phyloP scores from a whole-genome alignment of 140 eudicot species.

The Anethum foeniculum region DNA sequence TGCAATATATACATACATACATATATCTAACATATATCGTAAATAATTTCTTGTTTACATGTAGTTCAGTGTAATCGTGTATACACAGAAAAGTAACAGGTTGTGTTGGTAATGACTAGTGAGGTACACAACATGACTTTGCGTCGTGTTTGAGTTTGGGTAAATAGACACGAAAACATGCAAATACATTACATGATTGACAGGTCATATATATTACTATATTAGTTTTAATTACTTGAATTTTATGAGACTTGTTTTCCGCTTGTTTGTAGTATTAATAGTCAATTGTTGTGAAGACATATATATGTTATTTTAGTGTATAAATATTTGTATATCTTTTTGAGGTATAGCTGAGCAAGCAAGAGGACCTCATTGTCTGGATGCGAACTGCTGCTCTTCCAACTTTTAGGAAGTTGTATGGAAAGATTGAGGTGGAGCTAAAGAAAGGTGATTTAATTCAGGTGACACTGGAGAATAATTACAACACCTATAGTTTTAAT shows the following conservation, averaged over 20 bases:
- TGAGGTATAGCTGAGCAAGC: conserved; percentile 51
- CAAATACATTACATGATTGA: not conserved
- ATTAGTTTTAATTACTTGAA: not conserved
- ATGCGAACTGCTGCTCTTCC: conserved; percentile 99
- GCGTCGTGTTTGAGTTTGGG: not conserved
- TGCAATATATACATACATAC: not conserved
- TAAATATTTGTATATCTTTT: not conserved
- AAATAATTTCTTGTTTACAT: not conserved
- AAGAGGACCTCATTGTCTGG: conserved; percentile 98
- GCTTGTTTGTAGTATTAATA: not conserved
- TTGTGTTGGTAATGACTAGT: not conserved
- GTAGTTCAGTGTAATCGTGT: not conserved
- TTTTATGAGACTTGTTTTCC: not conserved
- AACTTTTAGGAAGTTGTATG: conserved; percentile 90
- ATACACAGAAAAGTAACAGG: too few species aligned
- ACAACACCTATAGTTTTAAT: conserved; percentile 85
- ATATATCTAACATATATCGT: not conserved
- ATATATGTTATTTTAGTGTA: not conserved
- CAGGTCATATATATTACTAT: not conserved
- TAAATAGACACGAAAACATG: not conserved
- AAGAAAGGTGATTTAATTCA: conserved; percentile 45
- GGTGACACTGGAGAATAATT: conserved; percentile 57
- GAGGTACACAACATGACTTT: not conserved
- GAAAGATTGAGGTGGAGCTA: conserved; percentile 89
- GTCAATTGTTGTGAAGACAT: not conserved